Evolutionary conservation across 2,329 filamentous ascomycete genomes (phyloP).

Genomic region (Trichoderma guizhouense): DNA sequence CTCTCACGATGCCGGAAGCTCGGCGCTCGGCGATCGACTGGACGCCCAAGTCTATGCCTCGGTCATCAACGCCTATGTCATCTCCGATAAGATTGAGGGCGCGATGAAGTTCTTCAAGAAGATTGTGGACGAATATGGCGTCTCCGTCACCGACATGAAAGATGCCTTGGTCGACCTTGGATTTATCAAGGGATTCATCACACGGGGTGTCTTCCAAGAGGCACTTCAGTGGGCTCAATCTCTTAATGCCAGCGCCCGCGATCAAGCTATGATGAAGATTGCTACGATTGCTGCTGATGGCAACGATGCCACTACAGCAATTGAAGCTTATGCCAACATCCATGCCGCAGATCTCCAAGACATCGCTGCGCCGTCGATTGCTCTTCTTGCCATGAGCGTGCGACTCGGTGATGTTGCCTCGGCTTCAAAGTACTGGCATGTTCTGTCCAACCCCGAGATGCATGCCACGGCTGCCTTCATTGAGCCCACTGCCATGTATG

Average conservation of each 20-base stretch:
- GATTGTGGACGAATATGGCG: constrained; percentile 62
- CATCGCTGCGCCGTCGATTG: constrained; percentile 62
- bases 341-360: constrained; percentile 45
- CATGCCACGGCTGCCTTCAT: constrained; percentile 65
- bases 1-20: constrained; percentile 70
- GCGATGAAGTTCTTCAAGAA: constrained; percentile 83
- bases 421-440: constrained; percentile 77
- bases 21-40: constrained; percentile 65
- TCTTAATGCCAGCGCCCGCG: constrained; percentile 57
- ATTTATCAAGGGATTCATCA: constrained; percentile 74
- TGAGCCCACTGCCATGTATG: constrained; percentile 87
- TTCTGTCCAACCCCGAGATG: constrained; percentile 62
- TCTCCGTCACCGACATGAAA: constrained; percentile 60
- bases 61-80: constrained; percentile 85
- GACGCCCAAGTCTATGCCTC: constrained; percentile 86
- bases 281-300: constrained; percentile 77
- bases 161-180: constrained; percentile 69
- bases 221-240: constrained; percentile 70
- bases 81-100: constrained; percentile 74
- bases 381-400: constrained; percentile 82
- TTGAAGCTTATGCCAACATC: constrained; percentile 61
- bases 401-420: constrained; percentile 75
- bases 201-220: constrained; percentile 65
- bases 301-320: constrained; percentile 66
- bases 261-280: constrained; percentile 67